Percentiles rank a stretch among this genome's conserved stretches.
phyloP scores from a whole-genome alignment of 352 stramenopile species.

The Pythium sukuiense region DNA sequence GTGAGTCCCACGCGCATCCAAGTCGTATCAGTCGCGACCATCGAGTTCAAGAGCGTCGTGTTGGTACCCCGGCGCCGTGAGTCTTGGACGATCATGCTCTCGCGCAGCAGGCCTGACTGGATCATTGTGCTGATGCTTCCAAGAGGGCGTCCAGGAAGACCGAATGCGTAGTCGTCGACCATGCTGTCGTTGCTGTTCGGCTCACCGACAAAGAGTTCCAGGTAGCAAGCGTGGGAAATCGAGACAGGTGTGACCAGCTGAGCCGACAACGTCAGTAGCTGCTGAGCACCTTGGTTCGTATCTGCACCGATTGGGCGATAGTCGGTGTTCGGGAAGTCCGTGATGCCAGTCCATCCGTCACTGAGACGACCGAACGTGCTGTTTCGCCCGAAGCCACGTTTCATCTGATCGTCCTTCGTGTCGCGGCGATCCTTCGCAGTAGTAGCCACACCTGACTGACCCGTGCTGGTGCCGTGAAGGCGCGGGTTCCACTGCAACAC shows the following conservation, averaged over 20 bases:
- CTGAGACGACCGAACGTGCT: constrained; percentile 43
- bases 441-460: constrained; percentile 9
- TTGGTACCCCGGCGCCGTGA: constrained; percentile 12
- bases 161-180: constrained; percentile 57
- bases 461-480: constrained; percentile 72
- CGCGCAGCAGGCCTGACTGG: constrained; percentile 64
- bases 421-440: constrained; percentile 15
- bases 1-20: constrained; percentile 78
- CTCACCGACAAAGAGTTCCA: constrained; percentile 76
- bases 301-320: constrained; percentile 65
- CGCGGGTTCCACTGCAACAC: constrained; percentile 85
- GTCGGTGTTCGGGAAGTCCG: constrained; percentile 71
- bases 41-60: constrained; percentile 30
- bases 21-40: constrained; percentile 47
- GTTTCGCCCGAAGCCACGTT: constrained; percentile 17
- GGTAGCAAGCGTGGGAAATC: constrained; percentile 69
- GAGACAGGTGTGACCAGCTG: constrained; percentile 64
- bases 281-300: constrained; percentile 58
- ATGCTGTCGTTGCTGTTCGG: constrained; percentile 49
- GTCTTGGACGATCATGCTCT: constrained; percentile 55
- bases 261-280: constrained; percentile 74
- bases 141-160: constrained; percentile 46
- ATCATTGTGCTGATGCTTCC: constrained; percentile 78
- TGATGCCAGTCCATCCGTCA: constrained; percentile 68
- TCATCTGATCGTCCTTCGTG: constrained; percentile 47